Evolutionary conservation across 176 grass and related monocot genomes (phyloP).

Genomic region (Oryza meridionalis): DNA sequence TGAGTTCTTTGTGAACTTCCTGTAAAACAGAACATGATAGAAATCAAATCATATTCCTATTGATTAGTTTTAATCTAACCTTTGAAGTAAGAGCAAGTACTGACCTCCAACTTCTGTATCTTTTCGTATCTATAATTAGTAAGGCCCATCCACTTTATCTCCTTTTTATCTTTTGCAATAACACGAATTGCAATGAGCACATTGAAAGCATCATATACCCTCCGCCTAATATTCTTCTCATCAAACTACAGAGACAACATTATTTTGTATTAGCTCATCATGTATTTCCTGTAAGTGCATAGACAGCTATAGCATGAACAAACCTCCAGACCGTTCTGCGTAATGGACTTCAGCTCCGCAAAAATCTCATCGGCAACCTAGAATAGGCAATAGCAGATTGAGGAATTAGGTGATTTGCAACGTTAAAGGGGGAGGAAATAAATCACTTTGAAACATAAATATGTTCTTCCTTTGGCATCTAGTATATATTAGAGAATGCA

Average conservation of each 20-base stretch:
- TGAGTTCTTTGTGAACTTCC: conserved; percentile 64
- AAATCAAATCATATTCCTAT: conserved; percentile 11
- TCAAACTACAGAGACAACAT: conserved; percentile 71
- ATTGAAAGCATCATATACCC: conserved; percentile 98
- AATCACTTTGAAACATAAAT: background rate
- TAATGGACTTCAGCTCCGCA: conserved; percentile 62
- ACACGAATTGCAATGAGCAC: conserved; percentile 89
- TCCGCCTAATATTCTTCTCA: conserved; percentile 95
- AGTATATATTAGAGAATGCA: background rate
- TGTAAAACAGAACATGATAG: conserved; percentile 45
- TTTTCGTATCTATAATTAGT: conserved; percentile 65
- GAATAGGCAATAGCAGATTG: conserved; percentile 43
- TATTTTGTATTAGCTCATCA: conserved; percentile 22
- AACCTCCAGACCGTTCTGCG: conserved; percentile 66
- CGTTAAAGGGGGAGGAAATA: conserved; percentile 13
- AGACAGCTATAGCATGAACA: conserved; percentile 31
- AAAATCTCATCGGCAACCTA: conserved; percentile 96
- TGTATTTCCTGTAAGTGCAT: conserved; percentile 20
- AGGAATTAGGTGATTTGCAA: conserved; percentile 23
- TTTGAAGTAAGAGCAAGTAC: conserved; percentile 46
- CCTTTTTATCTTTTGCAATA: conserved; percentile 93
- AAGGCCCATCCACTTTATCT: conserved; percentile 93
- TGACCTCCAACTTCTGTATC: conserved; percentile 73
- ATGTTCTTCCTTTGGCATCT: conserved; percentile 23
- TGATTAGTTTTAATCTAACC: conserved; percentile 7